A percentile compares a stretch with the other conserved stretches of the same genome.
Evolutionary conservation across 805 yeast species (phyloP).

Genomic region (Kockiozyma suomiensis): DNA sequence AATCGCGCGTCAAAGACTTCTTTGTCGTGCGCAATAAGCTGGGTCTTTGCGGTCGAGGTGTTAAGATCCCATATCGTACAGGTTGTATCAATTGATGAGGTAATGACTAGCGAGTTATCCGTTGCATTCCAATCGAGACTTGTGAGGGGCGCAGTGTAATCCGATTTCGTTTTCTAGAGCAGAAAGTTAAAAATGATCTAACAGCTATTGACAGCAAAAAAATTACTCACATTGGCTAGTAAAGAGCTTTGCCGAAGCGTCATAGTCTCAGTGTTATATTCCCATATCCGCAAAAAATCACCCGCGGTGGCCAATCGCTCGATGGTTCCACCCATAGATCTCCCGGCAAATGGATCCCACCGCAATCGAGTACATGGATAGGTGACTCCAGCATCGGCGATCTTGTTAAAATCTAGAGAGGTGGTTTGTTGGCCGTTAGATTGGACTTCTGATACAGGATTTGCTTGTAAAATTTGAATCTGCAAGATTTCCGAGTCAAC

Average conservation of each 20-base stretch:
- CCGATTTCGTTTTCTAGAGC: slow-evolving; percentile 44
- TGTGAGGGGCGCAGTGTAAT: slow-evolving; percentile 80
- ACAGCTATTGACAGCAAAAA: neutral
- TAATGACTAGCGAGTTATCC: slow-evolving; percentile 71
- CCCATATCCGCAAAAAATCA: slow-evolving; percentile 71
- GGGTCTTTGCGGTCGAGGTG: slow-evolving; percentile 77
- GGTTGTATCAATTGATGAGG: slow-evolving; percentile 92
- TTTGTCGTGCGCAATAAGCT: slow-evolving; percentile 92
- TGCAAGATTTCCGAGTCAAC: neutral
- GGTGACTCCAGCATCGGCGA: slow-evolving; percentile 57
- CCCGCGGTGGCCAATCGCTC: slow-evolving; percentile 67
- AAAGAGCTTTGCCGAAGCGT: slow-evolving; percentile 47
- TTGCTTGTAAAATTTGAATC: slow-evolving; percentile 39
- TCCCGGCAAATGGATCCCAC: slow-evolving; percentile 61
- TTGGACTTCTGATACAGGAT: slow-evolving; percentile 14
- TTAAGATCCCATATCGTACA: slow-evolving; percentile 93
- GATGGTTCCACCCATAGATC: slow-evolving; percentile 35
- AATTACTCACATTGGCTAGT: slow-evolving; percentile 41
- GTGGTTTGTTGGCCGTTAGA: slow-evolving; percentile 38
- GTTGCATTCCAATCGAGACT: slow-evolving; percentile 88
- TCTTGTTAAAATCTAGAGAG: slow-evolving; percentile 49
- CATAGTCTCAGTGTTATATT: slow-evolving; percentile 46
- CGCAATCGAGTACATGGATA: slow-evolving; percentile 72
- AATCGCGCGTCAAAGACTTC: slow-evolving; percentile 94
- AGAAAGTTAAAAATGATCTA: neutral